Conservation (phyloP, 2,329 filamentous ascomycete species). For the Geosmithia flava region DNA sequence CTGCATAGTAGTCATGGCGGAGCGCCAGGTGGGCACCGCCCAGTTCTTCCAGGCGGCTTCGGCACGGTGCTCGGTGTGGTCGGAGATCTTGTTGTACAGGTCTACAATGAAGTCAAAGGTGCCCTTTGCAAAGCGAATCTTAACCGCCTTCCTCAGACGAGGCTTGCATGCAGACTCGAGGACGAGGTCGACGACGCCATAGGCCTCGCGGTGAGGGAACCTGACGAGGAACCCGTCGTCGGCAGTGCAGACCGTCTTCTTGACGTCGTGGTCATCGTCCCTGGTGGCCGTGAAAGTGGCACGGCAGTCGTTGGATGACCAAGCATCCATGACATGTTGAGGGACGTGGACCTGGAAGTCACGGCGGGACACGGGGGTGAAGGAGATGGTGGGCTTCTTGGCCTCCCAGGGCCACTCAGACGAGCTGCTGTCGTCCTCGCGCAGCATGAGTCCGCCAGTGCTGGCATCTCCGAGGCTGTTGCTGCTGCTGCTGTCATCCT, state of each 20-base stretch:
- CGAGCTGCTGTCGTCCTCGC: constrained; percentile 1
- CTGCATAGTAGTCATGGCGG: not conserved
- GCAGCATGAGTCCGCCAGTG: not conserved
- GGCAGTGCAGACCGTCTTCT: constrained; percentile 32
- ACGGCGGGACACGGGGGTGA: constrained; percentile 23
- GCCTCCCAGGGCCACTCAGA: constrained; percentile 21
- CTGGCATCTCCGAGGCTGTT: not conserved
- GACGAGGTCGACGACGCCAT: constrained; percentile 44
- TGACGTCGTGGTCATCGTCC: constrained; percentile 26
- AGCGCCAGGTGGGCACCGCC: too few relatives aligned
- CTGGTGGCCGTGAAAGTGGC: constrained; percentile 38
- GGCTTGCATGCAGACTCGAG: constrained; percentile 47
- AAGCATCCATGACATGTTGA: constrained; percentile 33
- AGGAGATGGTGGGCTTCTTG: constrained; percentile 17
- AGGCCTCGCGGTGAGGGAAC: constrained; percentile 39
- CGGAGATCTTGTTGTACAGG: constrained; percentile 9
- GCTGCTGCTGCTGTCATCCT: not conserved
- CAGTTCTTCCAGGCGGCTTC: too few relatives aligned
- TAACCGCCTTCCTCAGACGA: constrained; percentile 47
- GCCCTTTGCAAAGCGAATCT: constrained; percentile 44
- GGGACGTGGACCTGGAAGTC: constrained; percentile 44
- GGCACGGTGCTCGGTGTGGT: not conserved
- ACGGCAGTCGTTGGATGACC: constrained; percentile 41
- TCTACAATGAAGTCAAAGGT: constrained; percentile 30
- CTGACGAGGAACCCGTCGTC: constrained; percentile 40